Evolutionary conservation across 2,329 filamentous ascomycete species (phyloP).

Genomic region (Verticillium dahliae): DNA sequence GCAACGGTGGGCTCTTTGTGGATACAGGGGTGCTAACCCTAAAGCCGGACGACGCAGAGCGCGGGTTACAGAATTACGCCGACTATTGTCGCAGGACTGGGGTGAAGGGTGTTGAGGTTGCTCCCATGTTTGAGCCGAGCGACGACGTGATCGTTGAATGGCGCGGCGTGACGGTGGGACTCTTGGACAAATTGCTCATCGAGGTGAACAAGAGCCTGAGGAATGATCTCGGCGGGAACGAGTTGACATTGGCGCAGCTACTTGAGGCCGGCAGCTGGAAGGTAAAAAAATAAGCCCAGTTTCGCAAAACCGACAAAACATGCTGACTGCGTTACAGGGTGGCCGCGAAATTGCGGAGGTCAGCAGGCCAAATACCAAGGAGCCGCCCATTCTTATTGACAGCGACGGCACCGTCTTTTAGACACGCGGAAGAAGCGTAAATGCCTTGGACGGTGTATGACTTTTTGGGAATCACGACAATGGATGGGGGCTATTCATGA

Average conservation of each 20-base stretch:
- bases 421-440: conserved; percentile 3
- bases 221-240: conserved; percentile 55
- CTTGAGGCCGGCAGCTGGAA: conserved; percentile 97
- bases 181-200: conserved; percentile 43
- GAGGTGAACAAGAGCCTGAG: conserved; percentile 53
- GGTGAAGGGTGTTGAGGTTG: conserved; percentile 44
- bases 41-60: conserved; percentile 34
- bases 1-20: conserved; percentile 64
- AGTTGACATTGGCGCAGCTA: conserved; percentile 79
- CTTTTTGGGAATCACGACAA: not conserved
- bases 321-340: conserved; percentile 44
- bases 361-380: conserved; percentile 90
- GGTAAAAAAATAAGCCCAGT: conserved; percentile 46
- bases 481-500: not conserved
- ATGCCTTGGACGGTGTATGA: not conserved
- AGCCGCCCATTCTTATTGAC: conserved; percentile 91
- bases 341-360: conserved; percentile 95
- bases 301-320: not conserved
- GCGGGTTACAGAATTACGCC: conserved; percentile 38
- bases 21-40: conserved; percentile 48
- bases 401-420: conserved; percentile 96
- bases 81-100: conserved; percentile 67
- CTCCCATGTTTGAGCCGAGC: conserved; percentile 44
- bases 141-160: conserved; percentile 56
- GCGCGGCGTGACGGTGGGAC: conserved; percentile 51